These are phyloP conservation scores for Penicillium sp. DNA, from an alignment of 2,329 filamentous ascomycete species.

Conservation along the genomic window DNA sequence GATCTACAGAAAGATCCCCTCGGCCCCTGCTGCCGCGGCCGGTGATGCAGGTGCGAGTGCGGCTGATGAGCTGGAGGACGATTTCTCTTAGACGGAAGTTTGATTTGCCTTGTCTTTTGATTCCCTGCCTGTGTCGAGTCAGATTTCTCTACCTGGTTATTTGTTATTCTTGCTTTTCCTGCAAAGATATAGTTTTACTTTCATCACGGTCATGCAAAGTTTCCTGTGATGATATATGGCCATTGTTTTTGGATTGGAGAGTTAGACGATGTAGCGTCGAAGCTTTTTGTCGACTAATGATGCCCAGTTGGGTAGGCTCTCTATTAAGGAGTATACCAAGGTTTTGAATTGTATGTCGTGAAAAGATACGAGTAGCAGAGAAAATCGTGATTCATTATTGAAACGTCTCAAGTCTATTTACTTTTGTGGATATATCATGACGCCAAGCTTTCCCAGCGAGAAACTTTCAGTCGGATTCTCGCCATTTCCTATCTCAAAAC, in stretches of 20 bases:
- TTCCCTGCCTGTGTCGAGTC: slow-evolving; percentile 26
- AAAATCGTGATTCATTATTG: slow-evolving; percentile 36
- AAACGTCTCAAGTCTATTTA: slow-evolving; percentile 34
- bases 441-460: slow-evolving; percentile 9
- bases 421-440: slow-evolving; percentile 29
- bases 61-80: slow-evolving; percentile 60
- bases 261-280: neutral
- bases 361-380: no score
- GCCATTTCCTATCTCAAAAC: slow-evolving; percentile 28
- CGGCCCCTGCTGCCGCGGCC: neutral
- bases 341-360: no score
- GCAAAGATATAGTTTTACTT: neutral
- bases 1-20: neutral
- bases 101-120: slow-evolving; percentile 23
- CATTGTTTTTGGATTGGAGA: neutral
- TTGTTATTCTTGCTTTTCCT: slow-evolving; percentile 7
- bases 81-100: slow-evolving; percentile 61
- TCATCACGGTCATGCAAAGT: neutral
- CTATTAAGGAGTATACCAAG: no score
- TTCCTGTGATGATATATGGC: neutral
- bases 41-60: neutral
- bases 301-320: no score
- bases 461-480: slow-evolving; percentile 12
- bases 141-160: slow-evolving; percentile 16
- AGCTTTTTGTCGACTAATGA: no score